Percentiles rank a stretch among this genome's conserved stretches.
phyloP scores from a whole-genome alignment of 257 asterid genomes.

The Primulina eburnea region DNA sequence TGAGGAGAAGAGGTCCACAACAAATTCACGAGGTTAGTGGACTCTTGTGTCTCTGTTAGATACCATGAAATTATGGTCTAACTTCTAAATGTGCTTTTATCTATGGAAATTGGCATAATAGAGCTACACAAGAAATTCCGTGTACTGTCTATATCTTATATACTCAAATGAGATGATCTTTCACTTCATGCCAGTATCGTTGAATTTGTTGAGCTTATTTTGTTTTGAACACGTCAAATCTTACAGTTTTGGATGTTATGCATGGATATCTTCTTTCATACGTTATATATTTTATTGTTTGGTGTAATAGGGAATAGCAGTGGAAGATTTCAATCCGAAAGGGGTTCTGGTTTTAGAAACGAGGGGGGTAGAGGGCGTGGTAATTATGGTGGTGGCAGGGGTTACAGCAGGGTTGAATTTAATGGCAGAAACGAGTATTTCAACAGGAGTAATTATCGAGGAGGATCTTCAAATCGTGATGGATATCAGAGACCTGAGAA shows the following conservation, averaged over 20 bases:
- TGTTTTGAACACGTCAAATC: no score
- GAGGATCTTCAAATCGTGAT: constrained; percentile 66
- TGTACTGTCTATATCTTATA: not conserved
- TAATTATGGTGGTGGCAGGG: constrained; percentile 62
- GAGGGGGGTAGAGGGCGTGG: constrained; percentile 75
- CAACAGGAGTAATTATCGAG: constrained; percentile 63
- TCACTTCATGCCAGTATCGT: no score
- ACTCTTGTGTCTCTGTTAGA: not conserved
- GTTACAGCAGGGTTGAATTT: constrained; percentile 56
- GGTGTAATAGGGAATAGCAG: constrained; percentile 36
- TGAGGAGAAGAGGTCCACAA: constrained; percentile 60
- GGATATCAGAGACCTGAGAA: constrained; percentile 57
- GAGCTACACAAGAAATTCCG: not conserved
- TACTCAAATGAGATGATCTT: not conserved
- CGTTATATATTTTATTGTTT: not conserved
- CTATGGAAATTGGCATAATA: no score
- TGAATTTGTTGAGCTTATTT: no score
- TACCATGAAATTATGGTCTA: no score
- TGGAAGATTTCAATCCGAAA: constrained; percentile 50
- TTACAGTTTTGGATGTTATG: no score
- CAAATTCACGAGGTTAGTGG: constrained; percentile 37
- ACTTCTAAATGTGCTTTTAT: no score
- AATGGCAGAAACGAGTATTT: constrained; percentile 51
- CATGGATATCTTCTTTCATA: not conserved
- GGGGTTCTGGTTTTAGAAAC: constrained; percentile 53